Evolutionary conservation across 139 green algal species (phyloP).

Genomic region (Chlamydomonas incerta): DNA sequence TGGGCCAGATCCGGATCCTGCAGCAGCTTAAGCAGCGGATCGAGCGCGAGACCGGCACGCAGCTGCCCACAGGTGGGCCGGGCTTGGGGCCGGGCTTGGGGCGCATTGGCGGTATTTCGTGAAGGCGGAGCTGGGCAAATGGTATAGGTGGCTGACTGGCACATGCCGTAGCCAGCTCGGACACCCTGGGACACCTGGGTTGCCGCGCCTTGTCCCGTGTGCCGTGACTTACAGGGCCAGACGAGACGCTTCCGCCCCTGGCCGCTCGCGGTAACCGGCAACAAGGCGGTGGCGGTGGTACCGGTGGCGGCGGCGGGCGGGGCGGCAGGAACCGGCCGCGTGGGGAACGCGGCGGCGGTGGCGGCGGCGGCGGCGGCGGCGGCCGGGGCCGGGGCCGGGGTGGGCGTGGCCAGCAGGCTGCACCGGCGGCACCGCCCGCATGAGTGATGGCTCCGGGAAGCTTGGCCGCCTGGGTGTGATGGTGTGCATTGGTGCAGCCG

Average conservation of each 20-base stretch:
- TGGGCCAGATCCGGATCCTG: slow-evolving; percentile 70
- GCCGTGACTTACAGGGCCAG: slow-evolving; percentile 38
- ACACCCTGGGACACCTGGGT: no score
- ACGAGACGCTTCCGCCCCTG: slow-evolving; percentile 63
- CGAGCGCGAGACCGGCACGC: slow-evolving; percentile 61
- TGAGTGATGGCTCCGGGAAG: no score
- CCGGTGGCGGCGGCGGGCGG: slow-evolving; percentile 24
- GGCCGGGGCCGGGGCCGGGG: neutral
- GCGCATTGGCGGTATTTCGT: neutral
- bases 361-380: neutral
- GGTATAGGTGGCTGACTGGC: neutral
- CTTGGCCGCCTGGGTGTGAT: no score
- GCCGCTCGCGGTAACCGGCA: slow-evolving; percentile 32
- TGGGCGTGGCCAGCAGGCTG: neutral
- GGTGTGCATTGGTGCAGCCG: no score
- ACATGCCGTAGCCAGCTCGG: no score
- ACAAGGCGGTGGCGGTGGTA: slow-evolving; percentile 11
- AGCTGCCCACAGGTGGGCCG: slow-evolving; percentile 65
- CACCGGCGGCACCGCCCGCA: no score
- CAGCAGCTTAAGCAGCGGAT: slow-evolving; percentile 72
- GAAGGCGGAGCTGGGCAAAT: neutral
- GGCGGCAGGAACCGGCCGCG: neutral
- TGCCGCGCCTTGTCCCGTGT: no score
- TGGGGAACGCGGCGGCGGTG: neutral
- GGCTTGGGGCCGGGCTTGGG: neutral